phyloP scores from a whole-genome alignment of 2,329 filamentous ascomycete genomes.

The Neocatenulostroma microsporum region DNA sequence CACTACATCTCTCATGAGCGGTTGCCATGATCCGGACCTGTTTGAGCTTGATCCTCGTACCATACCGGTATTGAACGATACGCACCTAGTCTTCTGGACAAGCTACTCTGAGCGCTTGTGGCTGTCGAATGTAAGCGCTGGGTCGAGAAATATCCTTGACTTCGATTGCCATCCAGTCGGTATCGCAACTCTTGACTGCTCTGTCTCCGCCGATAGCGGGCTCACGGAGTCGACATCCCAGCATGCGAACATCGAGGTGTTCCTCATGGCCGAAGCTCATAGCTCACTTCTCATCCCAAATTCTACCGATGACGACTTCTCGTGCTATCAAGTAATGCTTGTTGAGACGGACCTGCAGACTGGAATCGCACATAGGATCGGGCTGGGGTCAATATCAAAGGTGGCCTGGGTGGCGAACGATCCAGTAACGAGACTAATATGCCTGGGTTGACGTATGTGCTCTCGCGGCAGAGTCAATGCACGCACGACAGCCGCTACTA shows the following conservation, averaged over 20 bases:
- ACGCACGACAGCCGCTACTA: too few species aligned
- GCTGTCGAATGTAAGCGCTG: background rate
- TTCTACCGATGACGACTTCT: background rate
- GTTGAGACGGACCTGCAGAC: background rate
- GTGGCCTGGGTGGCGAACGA: background rate
- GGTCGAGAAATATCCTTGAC: background rate
- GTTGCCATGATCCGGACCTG: background rate
- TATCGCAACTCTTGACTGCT: background rate
- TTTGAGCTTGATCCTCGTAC: background rate
- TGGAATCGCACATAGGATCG: background rate
- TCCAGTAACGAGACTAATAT: background rate
- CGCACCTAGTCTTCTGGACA: background rate
- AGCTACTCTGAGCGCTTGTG: background rate
- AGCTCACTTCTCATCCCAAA: background rate
- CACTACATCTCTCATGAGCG: too few species aligned
- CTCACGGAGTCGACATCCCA: too few species aligned
- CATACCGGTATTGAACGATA: background rate
- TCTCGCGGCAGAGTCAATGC: too few species aligned
- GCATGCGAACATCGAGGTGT: too few species aligned
- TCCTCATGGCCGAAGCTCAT: slow-evolving; percentile 1
- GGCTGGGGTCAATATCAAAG: slow-evolving; percentile 1
- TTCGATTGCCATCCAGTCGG: background rate
- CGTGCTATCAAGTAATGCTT: slow-evolving; percentile 1
- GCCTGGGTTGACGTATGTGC: slow-evolving; percentile 2
- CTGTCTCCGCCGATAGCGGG: background rate